Conservation (phyloP, 495 filamentous ascomycete species). For the Haplographium delicatum region DNA sequence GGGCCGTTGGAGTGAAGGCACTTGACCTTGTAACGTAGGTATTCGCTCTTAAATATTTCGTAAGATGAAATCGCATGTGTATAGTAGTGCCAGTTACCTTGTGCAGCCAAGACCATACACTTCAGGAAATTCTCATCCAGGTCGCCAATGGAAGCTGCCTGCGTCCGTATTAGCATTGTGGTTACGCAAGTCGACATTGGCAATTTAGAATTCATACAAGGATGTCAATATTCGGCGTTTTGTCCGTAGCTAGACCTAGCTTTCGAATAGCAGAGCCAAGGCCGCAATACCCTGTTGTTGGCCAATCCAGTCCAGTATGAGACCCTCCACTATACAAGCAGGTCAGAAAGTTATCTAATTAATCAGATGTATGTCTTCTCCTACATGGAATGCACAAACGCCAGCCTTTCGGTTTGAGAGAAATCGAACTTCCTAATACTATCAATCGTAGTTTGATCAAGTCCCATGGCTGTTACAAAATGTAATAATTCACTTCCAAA, state of each 20-base stretch:
- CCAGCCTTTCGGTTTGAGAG: conserved; percentile 55
- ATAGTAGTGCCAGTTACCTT: conserved; percentile 61
- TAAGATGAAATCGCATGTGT: no score
- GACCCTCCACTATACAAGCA: conserved; percentile 47
- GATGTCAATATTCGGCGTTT: conserved; percentile 49
- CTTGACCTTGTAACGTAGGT: no score
- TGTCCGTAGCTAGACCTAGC: conserved; percentile 44
- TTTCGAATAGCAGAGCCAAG: conserved; percentile 50
- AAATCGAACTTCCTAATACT: conserved; percentile 72
- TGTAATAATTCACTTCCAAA: conserved; percentile 68
- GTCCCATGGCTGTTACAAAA: conserved; percentile 62
- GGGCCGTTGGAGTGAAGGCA: no score
- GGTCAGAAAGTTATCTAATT: conserved; percentile 3
- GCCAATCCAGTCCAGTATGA: conserved; percentile 41
- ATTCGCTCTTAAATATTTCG: no score
- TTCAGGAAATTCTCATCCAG: conserved; percentile 63
- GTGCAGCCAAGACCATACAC: conserved; percentile 68
- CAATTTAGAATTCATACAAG: conserved; percentile 37
- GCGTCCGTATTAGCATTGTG: not conserved
- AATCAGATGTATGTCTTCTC: conserved; percentile 6
- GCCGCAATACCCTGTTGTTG: conserved; percentile 58
- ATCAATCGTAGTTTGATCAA: conserved; percentile 54
- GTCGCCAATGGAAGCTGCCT: conserved; percentile 76
- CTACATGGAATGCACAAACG: conserved; percentile 78
- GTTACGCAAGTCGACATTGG: not conserved